These are phyloP conservation scores for Tulasnella sp. DNA, from an alignment of 768 basidiomycete species.

Conservation along the genomic window DNA sequence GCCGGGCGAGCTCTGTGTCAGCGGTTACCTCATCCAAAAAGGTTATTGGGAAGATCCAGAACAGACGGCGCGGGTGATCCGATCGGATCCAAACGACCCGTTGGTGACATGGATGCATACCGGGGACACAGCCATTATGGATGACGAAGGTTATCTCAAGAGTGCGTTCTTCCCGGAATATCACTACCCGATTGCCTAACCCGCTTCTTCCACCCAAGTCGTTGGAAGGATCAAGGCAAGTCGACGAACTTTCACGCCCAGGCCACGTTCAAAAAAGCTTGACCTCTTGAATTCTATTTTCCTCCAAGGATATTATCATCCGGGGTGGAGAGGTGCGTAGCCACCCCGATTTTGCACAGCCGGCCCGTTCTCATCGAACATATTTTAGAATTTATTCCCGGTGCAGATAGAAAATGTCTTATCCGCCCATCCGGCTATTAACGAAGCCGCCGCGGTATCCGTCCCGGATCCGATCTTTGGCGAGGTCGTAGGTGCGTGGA, in stretches of 20 bases:
- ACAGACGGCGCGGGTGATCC: constrained; percentile 43
- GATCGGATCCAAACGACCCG: constrained; percentile 32
- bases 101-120: constrained; percentile 62
- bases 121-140: constrained; percentile 70
- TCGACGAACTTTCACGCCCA: background rate
- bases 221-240: constrained; percentile 73
- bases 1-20: constrained; percentile 59
- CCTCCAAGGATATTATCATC: constrained; percentile 66
- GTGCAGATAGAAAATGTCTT: constrained; percentile 73
- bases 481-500: constrained; percentile 73
- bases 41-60: constrained; percentile 67
- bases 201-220: constrained; percentile 32
- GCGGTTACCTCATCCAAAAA: constrained; percentile 70
- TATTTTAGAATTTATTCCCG: constrained; percentile 64
- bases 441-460: constrained; percentile 61
- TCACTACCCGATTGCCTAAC: background rate
- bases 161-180: constrained; percentile 34
- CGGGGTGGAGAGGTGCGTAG: constrained; percentile 62
- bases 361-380: background rate
- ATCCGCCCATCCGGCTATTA: constrained; percentile 41
- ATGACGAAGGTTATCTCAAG: constrained; percentile 64
- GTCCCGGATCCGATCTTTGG: constrained; percentile 59
- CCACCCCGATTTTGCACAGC: background rate
- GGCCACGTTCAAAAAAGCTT: background rate
- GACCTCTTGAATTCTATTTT: background rate